These are phyloP conservation scores for Salvia sclarea DNA, from an alignment of 305 asterid species.

Conservation along the genomic window DNA sequence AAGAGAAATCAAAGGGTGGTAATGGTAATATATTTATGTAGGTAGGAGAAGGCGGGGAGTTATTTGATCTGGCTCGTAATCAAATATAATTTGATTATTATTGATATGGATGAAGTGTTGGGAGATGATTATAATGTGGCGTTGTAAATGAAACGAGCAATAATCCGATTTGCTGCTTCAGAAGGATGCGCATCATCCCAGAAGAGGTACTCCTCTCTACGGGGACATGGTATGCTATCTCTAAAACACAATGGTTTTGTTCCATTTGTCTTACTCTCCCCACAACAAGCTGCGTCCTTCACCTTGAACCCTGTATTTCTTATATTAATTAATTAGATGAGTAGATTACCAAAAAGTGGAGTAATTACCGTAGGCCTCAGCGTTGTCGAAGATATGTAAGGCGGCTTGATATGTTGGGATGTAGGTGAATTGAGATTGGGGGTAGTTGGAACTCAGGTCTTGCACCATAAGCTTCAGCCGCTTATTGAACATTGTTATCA, in stretches of 20 bases:
- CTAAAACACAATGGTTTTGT: background rate
- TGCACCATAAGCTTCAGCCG: constrained; percentile 15
- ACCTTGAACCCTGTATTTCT: constrained; percentile 22
- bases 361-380: constrained; percentile 24
- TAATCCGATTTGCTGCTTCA: constrained; percentile 18
- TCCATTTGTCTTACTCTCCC: background rate
- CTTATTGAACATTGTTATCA: constrained; percentile 19
- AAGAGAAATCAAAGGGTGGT: no score
- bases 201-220: constrained; percentile 28
- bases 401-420: background rate
- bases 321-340: background rate
- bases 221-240: background rate
- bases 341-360: no score
- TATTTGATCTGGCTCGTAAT: no score
- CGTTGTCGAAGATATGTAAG: constrained; percentile 11
- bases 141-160: constrained; percentile 15
- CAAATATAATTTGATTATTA: no score
- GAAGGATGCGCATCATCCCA: constrained; percentile 32
- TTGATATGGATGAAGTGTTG: no score
- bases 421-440: constrained; percentile 9
- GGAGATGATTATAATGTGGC: background rate
- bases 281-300: constrained; percentile 30
- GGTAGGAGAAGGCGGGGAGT: no score
- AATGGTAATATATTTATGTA: no score
- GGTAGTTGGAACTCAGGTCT: constrained; percentile 18